Evolutionary conservation across 2,329 filamentous ascomycete species (phyloP), one percentile per base, ranked within the genome.

Genomic region (Seiridium unicorne): DNA sequence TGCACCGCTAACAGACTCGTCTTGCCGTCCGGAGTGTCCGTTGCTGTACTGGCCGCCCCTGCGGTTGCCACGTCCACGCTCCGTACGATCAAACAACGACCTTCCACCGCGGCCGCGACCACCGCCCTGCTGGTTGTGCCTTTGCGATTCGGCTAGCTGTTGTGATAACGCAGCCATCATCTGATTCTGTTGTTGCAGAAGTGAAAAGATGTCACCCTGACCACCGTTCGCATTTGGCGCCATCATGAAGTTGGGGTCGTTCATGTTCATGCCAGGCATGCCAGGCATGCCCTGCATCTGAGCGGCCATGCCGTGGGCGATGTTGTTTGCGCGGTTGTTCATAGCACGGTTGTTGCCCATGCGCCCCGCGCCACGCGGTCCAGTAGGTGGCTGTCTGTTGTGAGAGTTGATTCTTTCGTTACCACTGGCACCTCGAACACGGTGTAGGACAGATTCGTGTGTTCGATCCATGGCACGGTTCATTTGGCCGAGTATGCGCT

Each of bases 121-220:
- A 79, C 65, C 81, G 76, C 66, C 79, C 69, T 70, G 77, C 70
- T 70, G 77, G 71, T 66, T 66, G 60, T 69, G 74, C 66, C 61
- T 70, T 65, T 84, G 84, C 6, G 79, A 81, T 72, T 84, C 84
- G 71, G 89, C 80, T 66, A 85, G 74, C 68, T 87, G 84, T 66
- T 88, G 83, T 66, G 86, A 84, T 68, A 92, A 81, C 68, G 93
- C 89, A 58, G 87, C 85, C 86, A 97, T 92, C 86, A 96, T 91
- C 62, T 89, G 86, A 55, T 91, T 91, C 70, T 96, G 92, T 71
- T 96, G 91, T 75, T 96, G 91, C 64, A 95, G 84, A 78, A 96
- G 84, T 47, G 87, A 83, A 79, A 91, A 88, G 58, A 92, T 81
- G 60, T 90, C 85, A 80, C 91, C 87, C 70, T 94, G 82, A 76